These are phyloP conservation scores for Rhizophora apiculata DNA, from an alignment of 345 rosid genomes.

Conservation along the genomic window DNA sequence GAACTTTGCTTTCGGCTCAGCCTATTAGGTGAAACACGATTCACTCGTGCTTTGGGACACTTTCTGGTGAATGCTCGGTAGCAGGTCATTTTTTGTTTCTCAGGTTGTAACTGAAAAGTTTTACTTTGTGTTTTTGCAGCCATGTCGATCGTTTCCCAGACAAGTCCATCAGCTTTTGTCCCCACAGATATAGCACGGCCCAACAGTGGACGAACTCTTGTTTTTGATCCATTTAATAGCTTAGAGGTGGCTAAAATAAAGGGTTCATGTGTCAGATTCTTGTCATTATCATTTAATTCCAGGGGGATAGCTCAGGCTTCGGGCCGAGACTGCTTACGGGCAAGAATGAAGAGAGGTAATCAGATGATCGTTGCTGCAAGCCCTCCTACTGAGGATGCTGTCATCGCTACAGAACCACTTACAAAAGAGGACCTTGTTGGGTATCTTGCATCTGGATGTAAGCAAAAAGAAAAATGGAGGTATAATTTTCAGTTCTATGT, in stretches of 20 bases:
- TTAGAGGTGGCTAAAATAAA: conserved; percentile 36
- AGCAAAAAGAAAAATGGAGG: conserved; percentile 95
- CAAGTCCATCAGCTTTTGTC: conserved; percentile 42
- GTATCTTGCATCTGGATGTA: conserved; percentile 96
- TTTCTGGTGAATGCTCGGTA: too few species aligned
- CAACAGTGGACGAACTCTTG: conserved; percentile 30
- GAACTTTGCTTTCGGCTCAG: too few species aligned
- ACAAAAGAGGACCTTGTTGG: conserved; percentile 85
- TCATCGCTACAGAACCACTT: conserved; percentile 66
- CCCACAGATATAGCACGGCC: conserved; percentile 29
- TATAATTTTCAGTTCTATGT: conserved; percentile 15
- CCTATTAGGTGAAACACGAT: too few species aligned
- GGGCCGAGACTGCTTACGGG: conserved; percentile 21
- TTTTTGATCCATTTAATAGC: conserved; percentile 23
- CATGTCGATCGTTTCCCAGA: conserved; percentile 65
- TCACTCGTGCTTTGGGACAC: too few species aligned
- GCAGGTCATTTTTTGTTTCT: neutral
- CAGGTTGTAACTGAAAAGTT: neutral
- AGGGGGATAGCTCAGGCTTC: conserved; percentile 22
- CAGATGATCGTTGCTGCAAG: conserved; percentile 71
- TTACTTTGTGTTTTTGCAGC: conserved; percentile 23
- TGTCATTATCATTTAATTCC: conserved; percentile 35
- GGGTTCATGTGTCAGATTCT: conserved; percentile 31
- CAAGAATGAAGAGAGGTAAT: conserved; percentile 46
- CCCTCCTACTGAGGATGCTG: conserved; percentile 87